Conservation (phyloP, 2,329 filamentous ascomycete genomes). For the Epichloe sibirici region DNA sequence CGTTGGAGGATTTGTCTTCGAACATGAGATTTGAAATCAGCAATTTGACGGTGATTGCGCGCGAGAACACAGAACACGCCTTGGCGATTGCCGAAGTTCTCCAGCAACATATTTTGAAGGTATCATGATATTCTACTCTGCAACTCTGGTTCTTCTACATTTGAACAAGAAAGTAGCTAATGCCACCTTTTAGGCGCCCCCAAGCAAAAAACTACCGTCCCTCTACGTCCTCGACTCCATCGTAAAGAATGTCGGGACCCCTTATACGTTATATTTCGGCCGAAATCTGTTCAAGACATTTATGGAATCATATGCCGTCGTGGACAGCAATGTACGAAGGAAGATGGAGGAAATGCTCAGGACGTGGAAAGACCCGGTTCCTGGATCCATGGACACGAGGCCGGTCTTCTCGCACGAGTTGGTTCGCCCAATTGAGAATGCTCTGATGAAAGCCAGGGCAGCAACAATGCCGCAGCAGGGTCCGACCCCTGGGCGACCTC, state of each 20-base stretch:
- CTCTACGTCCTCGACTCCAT: conserved; percentile 96
- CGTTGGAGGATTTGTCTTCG: conserved; percentile 77
- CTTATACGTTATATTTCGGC: conserved; percentile 90
- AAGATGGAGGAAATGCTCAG: conserved; percentile 96
- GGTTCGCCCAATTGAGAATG: conserved; percentile 85
- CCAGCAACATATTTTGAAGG: conserved; percentile 87
- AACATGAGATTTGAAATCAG: conserved; percentile 94
- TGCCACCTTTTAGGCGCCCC: conserved; percentile 53
- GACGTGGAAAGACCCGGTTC: conserved; percentile 96
- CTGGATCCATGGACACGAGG: conserved; percentile 81
- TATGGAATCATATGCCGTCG: conserved; percentile 89
- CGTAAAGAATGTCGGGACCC: conserved; percentile 95
- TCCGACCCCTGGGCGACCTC: conserved; percentile 32
- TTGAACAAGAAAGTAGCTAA: conserved; percentile 22
- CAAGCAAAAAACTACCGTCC: conserved; percentile 83
- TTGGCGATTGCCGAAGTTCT: conserved; percentile 83
- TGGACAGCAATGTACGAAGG: conserved; percentile 68
- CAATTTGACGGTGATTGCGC: conserved; percentile 92
- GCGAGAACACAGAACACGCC: conserved; percentile 93
- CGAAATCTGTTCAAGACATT: conserved; percentile 87
- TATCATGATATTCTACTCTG: conserved; percentile 30
- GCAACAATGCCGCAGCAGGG: conserved; percentile 44
- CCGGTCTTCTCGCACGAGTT: conserved; percentile 84
- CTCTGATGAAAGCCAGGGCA: conserved; percentile 68
- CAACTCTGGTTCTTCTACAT: not conserved